phyloP scores from a whole-genome alignment of 148 eudicot genomes.

The Dianthus caryophyllus region DNA sequence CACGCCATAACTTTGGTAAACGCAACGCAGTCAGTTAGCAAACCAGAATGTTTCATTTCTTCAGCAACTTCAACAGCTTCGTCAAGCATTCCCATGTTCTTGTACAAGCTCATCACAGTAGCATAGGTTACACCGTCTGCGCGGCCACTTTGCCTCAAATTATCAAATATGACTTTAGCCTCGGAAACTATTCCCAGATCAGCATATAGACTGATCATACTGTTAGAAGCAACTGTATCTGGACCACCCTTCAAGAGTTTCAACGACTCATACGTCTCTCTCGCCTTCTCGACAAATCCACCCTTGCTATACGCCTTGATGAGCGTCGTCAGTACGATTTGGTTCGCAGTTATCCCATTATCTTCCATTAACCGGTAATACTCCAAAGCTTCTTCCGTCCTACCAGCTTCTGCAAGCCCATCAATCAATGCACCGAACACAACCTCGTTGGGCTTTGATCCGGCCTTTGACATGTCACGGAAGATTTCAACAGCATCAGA shows the following conservation, averaged over 20 bases:
- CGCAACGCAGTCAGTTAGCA: constrained; percentile 44
- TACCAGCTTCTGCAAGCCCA: constrained; percentile 75
- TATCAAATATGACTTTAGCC: constrained; percentile 54
- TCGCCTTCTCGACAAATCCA: constrained; percentile 59
- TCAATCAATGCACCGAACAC: constrained; percentile 79
- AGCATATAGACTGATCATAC: constrained; percentile 75
- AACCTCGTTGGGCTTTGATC: constrained; percentile 70
- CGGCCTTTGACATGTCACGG: constrained; percentile 48
- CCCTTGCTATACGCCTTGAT: constrained; percentile 71
- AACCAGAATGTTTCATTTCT: constrained; percentile 66
- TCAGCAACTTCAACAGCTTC: constrained; percentile 66
- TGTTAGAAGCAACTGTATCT: constrained; percentile 72
- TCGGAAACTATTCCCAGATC: constrained; percentile 72
- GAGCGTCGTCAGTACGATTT: constrained; percentile 66
- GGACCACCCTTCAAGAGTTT: constrained; percentile 62
- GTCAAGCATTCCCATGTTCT: constrained; percentile 81
- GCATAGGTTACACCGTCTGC: constrained; percentile 75
- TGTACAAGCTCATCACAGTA: constrained; percentile 67
- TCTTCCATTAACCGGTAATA: constrained; percentile 58
- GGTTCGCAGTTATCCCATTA: constrained; percentile 54
- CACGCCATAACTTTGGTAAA: constrained; percentile 74
- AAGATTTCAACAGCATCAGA: constrained; percentile 54
- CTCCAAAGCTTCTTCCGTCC: constrained; percentile 52
- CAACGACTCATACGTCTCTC: constrained; percentile 51
- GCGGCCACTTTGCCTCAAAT: constrained; percentile 38